Conservation (phyloP, 345 rosid species). For the Excoecaria cochinchinensis region DNA sequence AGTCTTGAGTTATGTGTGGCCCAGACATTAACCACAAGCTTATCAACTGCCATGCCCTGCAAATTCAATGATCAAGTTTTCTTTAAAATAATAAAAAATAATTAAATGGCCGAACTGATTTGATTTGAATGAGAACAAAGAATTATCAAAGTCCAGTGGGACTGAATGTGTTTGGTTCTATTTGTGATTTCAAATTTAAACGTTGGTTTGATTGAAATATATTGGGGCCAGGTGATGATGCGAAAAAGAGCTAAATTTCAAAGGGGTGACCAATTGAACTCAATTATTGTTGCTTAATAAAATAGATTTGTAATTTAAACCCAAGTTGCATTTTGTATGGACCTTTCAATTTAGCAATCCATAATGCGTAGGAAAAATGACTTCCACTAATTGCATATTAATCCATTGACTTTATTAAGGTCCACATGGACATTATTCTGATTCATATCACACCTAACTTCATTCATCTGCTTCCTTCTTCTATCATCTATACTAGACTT, state of each 20-base stretch:
- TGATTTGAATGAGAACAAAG: too few species aligned
- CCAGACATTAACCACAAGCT: too few species aligned
- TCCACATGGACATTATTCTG: too few species aligned
- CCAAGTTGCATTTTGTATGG: not conserved
- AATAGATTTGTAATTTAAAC: not conserved
- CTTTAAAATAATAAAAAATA: too few species aligned
- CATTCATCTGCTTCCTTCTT: too few species aligned
- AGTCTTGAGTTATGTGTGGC: too few species aligned
- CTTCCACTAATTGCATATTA: not conserved
- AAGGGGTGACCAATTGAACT: not conserved
- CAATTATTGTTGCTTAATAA: not conserved
- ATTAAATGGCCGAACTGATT: too few species aligned
- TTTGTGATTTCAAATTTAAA: not conserved
- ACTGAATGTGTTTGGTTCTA: not conserved
- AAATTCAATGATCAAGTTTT: too few species aligned
- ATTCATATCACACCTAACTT: too few species aligned
- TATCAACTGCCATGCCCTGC: too few species aligned
- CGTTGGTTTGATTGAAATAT: not conserved
- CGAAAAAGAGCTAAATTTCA: not conserved
- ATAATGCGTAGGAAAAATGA: not conserved
- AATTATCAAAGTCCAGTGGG: too few species aligned
- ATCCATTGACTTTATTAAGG: not conserved
- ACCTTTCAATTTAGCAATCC: constrained; percentile 2
- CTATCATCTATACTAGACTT: too few species aligned
- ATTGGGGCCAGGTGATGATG: not conserved